Evolutionary conservation across 1,284 basidiomycete species (phyloP), one percentile per base, ranked within the genome.

Genomic region (Melampsora larici-populina): DNA sequence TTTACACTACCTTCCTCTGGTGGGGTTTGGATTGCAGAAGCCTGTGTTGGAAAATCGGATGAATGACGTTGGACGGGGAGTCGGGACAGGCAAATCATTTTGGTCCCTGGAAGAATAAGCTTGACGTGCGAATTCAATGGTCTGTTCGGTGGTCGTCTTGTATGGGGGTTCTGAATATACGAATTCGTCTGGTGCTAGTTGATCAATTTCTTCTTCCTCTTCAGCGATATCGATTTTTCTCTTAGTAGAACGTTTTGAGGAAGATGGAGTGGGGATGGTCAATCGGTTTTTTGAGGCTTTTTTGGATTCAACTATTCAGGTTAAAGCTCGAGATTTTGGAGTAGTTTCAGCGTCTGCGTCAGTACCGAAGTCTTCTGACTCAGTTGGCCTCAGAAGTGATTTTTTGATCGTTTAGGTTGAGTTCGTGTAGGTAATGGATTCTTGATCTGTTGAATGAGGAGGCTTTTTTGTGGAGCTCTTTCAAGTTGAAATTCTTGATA

Each of bases 31-130:
- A 33, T 66, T n/a, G 73, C 40, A 15, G 64, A 58, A 29, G 65
- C 26, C 17, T 46, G 73, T 40, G 40, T 55, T 31, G 73, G 73
- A 17, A 76, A 49, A 43, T 76, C 73, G 15, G 73, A 76, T 31
- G 40, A 29, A 13, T 65, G 64, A 48, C 66, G 65, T 58, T 76
- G 68, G 26, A 62, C 40, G 5, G n/a, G n/a, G n/a, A n/a, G n/a
- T n/a, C n/a, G 73, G 65, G 29, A 67, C 65, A 15, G 73, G 73
- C n/a, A 64, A 29, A 18, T 26, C 17, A 33, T 5, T 64, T 43
- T 51, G 46, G 36, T 36, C 24, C 21, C 43, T 74, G 6, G 31
- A 17, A 68, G 65, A 64, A 74, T 31, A 24, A n/a, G 18, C 15
- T 51, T 65, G 58, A 33, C 33, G 18, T 26, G 40, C 26, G 18